Base-by-base conservation (phyloP, 345 rosid genomes). In the Brassica cretica region DNA sequence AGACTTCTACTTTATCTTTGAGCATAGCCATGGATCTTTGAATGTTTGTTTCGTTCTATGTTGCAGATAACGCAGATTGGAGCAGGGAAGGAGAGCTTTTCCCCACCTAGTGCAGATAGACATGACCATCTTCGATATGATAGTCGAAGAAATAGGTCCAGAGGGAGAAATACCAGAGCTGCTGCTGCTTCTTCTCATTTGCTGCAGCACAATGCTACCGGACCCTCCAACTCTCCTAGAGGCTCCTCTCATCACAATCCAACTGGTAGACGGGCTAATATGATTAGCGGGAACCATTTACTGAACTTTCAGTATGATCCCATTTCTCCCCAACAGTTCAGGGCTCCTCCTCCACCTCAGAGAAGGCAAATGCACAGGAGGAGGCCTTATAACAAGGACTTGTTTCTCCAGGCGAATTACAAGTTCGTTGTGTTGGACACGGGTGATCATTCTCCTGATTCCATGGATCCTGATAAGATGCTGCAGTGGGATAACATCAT, bases 261-360 rank as follows among this genome's bases (percentile, higher is more conserved):
- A 25, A 77, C 82, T 24, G 99, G 98, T 67, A 90, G 91, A 82
- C 89, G 86, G 71, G 86, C 85, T 12, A 93, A 91, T 82, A 86
- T 79, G 81, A 83, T 77, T 24, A 93, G 85, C 76, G 97, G 92
- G 61, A 93, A 95, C 35, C 98, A 95, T 83, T 81, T 93, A 81
- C 88, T 95, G 82, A 95, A 95, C 77, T 93, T 95, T 82, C 97
- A 95, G 24, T 95, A 93, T 75, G 97, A 95, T 60, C 97, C 98
- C 8, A 87, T 95, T 67, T 68, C 84, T 9, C 86, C 88, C 9
- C 74, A 92, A n/a, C 93, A 89, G 33, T 76, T 76, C 19, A 84
- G 94, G 70, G 80, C 71, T 27, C 78, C 78, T 37, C 79, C 84
- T 49, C 84, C 84, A 30, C 88, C 91, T 71, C 96, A 90, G 64